Evolutionary conservation across 1,284 basidiomycete genomes (phyloP).

Genomic region (Schizophyllum amplum): DNA sequence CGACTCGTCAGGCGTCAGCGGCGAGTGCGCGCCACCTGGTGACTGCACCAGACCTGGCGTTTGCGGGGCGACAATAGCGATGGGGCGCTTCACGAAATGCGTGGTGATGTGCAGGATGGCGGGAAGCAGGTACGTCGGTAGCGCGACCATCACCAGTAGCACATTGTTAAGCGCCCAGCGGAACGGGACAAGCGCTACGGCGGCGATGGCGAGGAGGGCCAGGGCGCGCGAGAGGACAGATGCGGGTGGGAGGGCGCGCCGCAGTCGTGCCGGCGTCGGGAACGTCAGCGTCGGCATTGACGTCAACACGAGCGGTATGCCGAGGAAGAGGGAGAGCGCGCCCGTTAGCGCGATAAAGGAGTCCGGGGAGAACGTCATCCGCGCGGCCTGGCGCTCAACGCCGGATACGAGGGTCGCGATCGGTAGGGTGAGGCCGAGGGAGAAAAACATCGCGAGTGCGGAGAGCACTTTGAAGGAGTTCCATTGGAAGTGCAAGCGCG

Average conservation of each 20-base stretch:
- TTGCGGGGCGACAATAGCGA: conserved; percentile 58
- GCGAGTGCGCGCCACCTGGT: conserved; percentile 8
- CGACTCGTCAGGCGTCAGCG: conserved; percentile 30
- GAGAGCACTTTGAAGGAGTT: conserved; percentile 52
- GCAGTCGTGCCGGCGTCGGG: background rate
- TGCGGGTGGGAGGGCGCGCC: background rate
- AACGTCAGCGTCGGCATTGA: background rate
- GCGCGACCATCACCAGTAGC: background rate
- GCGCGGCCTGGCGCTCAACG: conserved; percentile 31
- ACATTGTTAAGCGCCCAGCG: background rate
- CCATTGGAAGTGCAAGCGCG: background rate
- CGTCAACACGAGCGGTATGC: background rate
- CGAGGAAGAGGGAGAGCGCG: conserved; percentile 27
- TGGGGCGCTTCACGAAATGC: conserved; percentile 62
- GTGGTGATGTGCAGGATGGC: conserved; percentile 57
- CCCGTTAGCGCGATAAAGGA: conserved; percentile 32
- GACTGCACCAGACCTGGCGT: conserved; percentile 20
- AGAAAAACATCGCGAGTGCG: conserved; percentile 37
- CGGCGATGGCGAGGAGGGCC: background rate
- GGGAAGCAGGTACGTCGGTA: conserved; percentile 13
- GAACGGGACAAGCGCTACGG: background rate
- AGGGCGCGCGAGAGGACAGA: background rate
- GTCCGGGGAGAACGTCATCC: conserved; percentile 40
- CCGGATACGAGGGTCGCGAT: conserved; percentile 40
- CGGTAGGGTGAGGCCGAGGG: conserved; percentile 45